Percentiles rank a stretch among this genome's conserved stretches.
Evolutionary conservation across 2,329 filamentous ascomycete genomes (phyloP).

Genomic region (Blastomyces percursus): DNA sequence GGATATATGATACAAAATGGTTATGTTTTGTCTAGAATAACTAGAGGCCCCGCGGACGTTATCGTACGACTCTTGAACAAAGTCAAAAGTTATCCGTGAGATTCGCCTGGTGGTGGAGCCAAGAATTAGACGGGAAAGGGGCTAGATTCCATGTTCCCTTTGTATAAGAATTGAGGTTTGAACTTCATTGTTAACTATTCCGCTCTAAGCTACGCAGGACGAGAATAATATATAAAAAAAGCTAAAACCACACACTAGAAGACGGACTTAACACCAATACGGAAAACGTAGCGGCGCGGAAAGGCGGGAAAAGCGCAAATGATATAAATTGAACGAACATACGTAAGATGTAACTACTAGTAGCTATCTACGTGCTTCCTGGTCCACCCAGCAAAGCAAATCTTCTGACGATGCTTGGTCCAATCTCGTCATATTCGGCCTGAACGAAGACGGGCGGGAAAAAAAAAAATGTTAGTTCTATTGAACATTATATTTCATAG

Average conservation of each 20-base stretch:
- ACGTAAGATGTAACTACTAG: background rate
- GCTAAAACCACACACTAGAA: background rate
- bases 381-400: slow-evolving; percentile 91
- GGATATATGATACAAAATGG: no score
- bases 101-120: background rate
- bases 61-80: background rate
- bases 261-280: background rate
- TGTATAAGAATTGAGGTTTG: background rate
- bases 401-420: slow-evolving; percentile 86
- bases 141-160: background rate
- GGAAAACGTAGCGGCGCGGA: background rate
- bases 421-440: slow-evolving; percentile 80
- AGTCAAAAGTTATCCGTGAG: background rate
- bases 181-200: slow-evolving; percentile 1
- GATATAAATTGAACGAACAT: slow-evolving; percentile 1
- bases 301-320: background rate
- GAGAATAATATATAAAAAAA: background rate
- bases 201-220: slow-evolving; percentile 1
- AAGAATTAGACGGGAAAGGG: background rate
- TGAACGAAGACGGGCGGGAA: slow-evolving; percentile 5
- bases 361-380: slow-evolving; percentile 42
- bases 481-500: background rate
- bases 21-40: no score
- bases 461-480: slow-evolving; percentile 4
- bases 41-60: background rate